Conservation (phyloP, 352 stramenopile species). For the Globisporangium cystogenes region DNA sequence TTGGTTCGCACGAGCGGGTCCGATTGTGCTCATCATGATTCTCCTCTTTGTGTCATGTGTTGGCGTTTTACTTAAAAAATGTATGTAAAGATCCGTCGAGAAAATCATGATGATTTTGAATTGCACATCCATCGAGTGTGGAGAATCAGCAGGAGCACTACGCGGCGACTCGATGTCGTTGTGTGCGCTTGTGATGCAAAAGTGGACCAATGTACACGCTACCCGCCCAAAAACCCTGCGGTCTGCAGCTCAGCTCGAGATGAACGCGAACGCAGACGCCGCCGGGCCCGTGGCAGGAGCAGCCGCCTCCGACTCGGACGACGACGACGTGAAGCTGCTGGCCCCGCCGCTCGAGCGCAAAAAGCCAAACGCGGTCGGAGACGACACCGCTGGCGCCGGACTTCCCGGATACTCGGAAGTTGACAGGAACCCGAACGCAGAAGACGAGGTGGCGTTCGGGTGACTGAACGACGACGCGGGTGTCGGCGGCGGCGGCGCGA, state of each 20-base stretch:
- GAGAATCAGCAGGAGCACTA: no score
- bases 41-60: no score
- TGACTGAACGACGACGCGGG: constrained; percentile 2
- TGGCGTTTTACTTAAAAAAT: no score
- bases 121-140: no score
- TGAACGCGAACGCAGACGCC: constrained; percentile 60
- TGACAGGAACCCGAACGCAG: constrained; percentile 35
- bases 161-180: no score
- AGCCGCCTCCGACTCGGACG: constrained; percentile 10
- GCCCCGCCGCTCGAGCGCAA: constrained; percentile 23
- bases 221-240: not conserved
- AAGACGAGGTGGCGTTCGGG: constrained; percentile 15
- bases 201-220: not conserved
- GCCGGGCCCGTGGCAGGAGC: constrained; percentile 13
- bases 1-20: no score
- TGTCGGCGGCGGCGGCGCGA: constrained; percentile 10
- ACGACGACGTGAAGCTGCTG: constrained; percentile 17
- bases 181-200: no score
- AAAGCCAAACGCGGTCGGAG: constrained; percentile 59
- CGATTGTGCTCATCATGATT: no score
- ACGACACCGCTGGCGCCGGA: constrained; percentile 18
- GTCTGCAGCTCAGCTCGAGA: constrained; percentile 25
- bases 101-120: no score
- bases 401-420: not conserved
- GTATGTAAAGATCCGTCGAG: no score